Evolutionary conservation across 306 rosid genomes (phyloP).

Genomic region (Arachis hypogaea): DNA sequence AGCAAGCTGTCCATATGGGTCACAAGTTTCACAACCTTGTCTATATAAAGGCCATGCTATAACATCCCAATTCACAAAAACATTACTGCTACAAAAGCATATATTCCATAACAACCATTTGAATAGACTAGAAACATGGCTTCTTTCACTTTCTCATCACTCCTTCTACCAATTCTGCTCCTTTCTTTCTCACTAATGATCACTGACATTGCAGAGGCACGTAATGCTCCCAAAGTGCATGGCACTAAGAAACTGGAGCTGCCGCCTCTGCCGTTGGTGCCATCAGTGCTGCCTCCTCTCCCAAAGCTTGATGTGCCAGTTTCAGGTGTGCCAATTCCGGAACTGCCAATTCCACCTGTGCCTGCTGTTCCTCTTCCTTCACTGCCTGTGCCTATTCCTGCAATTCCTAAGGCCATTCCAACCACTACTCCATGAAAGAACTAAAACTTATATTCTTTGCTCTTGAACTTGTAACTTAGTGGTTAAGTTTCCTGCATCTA

Average conservation of each 20-base stretch:
- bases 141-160: slow-evolving; percentile 28
- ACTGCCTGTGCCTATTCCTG: slow-evolving; percentile 12
- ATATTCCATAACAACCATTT: not conserved
- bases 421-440: not conserved
- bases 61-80: not conserved
- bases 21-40: not conserved
- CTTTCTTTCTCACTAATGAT: slow-evolving; percentile 38
- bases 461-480: not conserved
- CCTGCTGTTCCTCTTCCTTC: not conserved
- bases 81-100: no score
- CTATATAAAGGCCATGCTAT: slow-evolving; percentile 48
- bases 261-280: slow-evolving; percentile 31
- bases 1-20: not conserved
- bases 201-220: slow-evolving; percentile 44
- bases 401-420: no score
- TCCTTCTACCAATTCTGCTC: slow-evolving; percentile 40
- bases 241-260: slow-evolving; percentile 32
- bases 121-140: slow-evolving; percentile 42
- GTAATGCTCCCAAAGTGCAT: slow-evolving; percentile 35
- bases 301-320: slow-evolving; percentile 38
- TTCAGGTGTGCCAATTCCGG: not conserved
- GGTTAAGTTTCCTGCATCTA: no score
- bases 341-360: not conserved
- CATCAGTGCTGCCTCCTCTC: not conserved
- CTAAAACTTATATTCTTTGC: not conserved